Conservation (phyloP, 768 basidiomycete species). For the Kondoa malvinella region DNA sequence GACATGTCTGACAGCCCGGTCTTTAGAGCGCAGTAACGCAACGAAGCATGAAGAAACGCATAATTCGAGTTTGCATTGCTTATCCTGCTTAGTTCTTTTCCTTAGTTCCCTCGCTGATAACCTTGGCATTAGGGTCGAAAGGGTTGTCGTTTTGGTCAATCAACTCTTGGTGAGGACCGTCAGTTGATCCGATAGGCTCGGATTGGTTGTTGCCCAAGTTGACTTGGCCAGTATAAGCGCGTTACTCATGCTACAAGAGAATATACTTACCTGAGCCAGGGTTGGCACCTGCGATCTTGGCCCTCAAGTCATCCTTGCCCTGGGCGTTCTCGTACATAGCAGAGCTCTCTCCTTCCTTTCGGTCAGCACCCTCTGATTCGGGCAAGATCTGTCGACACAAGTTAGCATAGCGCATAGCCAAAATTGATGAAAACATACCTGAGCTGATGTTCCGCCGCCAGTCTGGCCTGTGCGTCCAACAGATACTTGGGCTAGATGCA, state of each 20-base stretch:
- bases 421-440: too few species aligned
- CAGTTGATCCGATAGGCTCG: neutral
- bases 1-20: too few species aligned
- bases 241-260: too few species aligned
- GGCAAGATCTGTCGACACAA: neutral
- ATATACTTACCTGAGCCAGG: neutral
- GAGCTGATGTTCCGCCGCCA: neutral
- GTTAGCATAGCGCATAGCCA: neutral
- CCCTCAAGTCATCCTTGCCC: neutral
- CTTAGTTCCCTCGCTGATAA: too few species aligned
- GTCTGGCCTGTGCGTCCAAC: neutral
- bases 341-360: neutral
- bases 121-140: neutral
- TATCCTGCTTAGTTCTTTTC: too few species aligned
- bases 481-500: neutral
- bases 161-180: neutral
- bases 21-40: too few species aligned
- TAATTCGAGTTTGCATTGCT: too few species aligned
- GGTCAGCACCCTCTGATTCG: neutral
- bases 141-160: neutral
- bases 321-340: neutral
- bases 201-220: neutral
- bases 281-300: neutral
- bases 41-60: too few species aligned
- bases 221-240: neutral